Percentiles rank a stretch among this genome's conserved stretches.
Evolutionary conservation across 805 yeast genomes (phyloP).

Genomic region (Saccharomyces jurei): DNA sequence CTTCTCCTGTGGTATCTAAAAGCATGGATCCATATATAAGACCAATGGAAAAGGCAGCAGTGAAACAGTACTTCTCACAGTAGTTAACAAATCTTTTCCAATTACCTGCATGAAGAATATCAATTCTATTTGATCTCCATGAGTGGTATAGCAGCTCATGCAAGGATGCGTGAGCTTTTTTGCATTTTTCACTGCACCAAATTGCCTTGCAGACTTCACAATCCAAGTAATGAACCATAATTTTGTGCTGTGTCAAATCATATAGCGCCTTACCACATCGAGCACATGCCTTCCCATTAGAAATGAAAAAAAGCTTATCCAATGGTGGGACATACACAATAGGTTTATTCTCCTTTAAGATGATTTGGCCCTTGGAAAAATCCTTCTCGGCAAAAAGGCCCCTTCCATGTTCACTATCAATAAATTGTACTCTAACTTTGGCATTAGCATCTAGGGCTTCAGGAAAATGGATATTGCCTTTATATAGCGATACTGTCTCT

Average conservation of each 20-base stretch:
- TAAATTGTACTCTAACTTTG: slow-evolving; percentile 2
- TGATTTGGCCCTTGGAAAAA: slow-evolving; percentile 41
- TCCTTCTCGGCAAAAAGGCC: slow-evolving; percentile 41
- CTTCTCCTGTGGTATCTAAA: slow-evolving; percentile 34
- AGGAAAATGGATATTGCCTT: neutral
- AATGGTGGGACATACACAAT: slow-evolving; percentile 59
- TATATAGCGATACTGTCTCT: slow-evolving; percentile 12
- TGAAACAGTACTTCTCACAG: slow-evolving; percentile 59
- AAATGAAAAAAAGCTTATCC: slow-evolving; percentile 52
- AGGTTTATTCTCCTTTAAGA: slow-evolving; percentile 57
- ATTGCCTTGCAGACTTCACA: slow-evolving; percentile 57
- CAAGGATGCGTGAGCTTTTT: slow-evolving; percentile 47
- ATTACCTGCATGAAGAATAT: slow-evolving; percentile 35
- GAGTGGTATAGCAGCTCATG: slow-evolving; percentile 40
- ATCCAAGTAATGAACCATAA: slow-evolving; percentile 43
- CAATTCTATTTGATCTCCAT: slow-evolving; percentile 27
- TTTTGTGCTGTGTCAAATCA: slow-evolving; percentile 22
- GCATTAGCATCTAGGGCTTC: neutral
- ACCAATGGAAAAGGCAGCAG: slow-evolving; percentile 59
- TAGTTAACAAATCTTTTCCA: slow-evolving; percentile 53
- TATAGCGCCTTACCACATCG: slow-evolving; percentile 54
- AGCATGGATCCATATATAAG: slow-evolving; percentile 41
- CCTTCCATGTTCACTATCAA: slow-evolving; percentile 10
- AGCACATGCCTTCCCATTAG: slow-evolving; percentile 60
- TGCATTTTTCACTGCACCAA: slow-evolving; percentile 66